Evolutionary conservation across 148 eudicot genomes (phyloP).

Genomic region (Nyssa sinensis): DNA sequence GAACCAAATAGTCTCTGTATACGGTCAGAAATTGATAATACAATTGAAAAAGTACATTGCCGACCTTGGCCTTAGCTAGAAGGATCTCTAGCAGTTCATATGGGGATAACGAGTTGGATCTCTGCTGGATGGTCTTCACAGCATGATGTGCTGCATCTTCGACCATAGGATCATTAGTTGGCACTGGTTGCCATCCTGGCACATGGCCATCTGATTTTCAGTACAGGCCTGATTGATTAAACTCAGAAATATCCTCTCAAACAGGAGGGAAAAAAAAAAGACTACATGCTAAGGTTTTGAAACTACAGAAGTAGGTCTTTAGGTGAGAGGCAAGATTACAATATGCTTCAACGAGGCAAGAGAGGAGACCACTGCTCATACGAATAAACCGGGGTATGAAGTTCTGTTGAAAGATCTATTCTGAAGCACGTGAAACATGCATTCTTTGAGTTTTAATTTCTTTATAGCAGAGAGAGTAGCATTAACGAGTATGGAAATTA

Average conservation of each 20-base stretch:
- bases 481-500: too few relatives aligned
- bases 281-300: neutral
- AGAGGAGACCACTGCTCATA: too few relatives aligned
- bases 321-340: too few relatives aligned
- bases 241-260: neutral
- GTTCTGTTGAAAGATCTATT: too few relatives aligned
- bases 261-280: too few relatives aligned
- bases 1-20: neutral
- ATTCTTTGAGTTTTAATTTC: too few relatives aligned
- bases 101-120: conserved; percentile 32
- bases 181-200: conserved; percentile 35
- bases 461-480: too few relatives aligned
- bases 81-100: conserved; percentile 46
- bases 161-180: conserved; percentile 42
- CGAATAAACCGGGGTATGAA: too few relatives aligned
- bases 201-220: conserved; percentile 28
- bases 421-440: too few relatives aligned
- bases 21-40: neutral
- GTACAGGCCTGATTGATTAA: conserved; percentile 9
- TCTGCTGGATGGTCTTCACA: conserved; percentile 41
- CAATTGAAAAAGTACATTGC: neutral
- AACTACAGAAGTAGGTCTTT: neutral
- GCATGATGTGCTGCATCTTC: conserved; percentile 48
- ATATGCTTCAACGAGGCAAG: too few relatives aligned
- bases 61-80: conserved; percentile 52